A percentile compares a stretch with the other conserved stretches of the same genome.
These are phyloP conservation scores for Massariosphaeria phaeospora DNA, from an alignment of 495 filamentous ascomycete genomes.

Conservation along the genomic window DNA sequence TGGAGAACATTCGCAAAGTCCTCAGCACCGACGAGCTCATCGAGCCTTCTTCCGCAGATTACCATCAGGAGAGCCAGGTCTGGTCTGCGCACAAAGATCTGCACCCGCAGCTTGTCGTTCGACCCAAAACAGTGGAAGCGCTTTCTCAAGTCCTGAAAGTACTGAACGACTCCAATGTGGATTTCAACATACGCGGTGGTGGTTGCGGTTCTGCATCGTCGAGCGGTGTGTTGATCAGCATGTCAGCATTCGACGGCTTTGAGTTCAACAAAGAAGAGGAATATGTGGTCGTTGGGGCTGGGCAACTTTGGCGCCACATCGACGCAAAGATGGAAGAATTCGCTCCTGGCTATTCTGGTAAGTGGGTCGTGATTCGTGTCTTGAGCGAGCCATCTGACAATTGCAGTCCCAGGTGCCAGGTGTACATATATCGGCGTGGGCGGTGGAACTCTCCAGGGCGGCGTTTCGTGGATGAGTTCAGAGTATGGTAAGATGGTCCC, in stretches of 20 bases:
- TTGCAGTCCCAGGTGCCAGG: conserved; percentile 32
- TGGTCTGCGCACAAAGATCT: conserved; percentile 31
- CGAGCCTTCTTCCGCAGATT: conserved; percentile 9
- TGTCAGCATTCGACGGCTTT: conserved; percentile 34
- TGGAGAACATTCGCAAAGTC: conserved; percentile 13
- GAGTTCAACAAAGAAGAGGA: conserved; percentile 29
- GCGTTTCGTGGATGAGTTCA: conserved; percentile 36
- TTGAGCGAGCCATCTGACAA: not conserved
- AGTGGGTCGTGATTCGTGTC: not conserved
- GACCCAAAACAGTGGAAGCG: conserved; percentile 27
- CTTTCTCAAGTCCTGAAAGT: conserved; percentile 29
- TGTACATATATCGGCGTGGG: conserved; percentile 35
- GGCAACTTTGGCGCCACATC: conserved; percentile 32
- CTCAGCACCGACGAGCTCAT: conserved; percentile 25
- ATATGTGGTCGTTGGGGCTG: conserved; percentile 31
- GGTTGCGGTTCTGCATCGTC: conserved; percentile 35
- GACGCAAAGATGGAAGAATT: conserved; percentile 30
- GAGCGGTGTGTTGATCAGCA: conserved; percentile 34
- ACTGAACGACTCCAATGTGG: conserved; percentile 34
- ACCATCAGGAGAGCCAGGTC: conserved; percentile 15
- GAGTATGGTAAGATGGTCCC: too few species aligned
- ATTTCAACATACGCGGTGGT: conserved; percentile 35
- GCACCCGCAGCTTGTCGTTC: conserved; percentile 32
- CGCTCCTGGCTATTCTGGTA: conserved; percentile 33
- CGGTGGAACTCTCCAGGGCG: conserved; percentile 33